Percentiles rank a stretch among this genome's conserved stretches.
phyloP scores from a whole-genome alignment of 1,139 yeast genomes.

The Candida buenavistaensis region DNA sequence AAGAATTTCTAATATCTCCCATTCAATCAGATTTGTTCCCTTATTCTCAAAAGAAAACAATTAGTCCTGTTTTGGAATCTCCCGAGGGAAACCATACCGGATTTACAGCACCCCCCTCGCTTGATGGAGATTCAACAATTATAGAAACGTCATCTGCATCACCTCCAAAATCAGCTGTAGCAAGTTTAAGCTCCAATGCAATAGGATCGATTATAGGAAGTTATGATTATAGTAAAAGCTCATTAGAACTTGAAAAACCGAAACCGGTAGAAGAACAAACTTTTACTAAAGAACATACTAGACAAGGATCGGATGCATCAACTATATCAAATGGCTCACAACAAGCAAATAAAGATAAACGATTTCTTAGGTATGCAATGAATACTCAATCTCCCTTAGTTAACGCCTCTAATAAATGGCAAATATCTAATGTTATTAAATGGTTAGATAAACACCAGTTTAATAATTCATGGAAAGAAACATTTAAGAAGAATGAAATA shows the following conservation, averaged over 20 bases:
- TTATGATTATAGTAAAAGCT: constrained; percentile 29
- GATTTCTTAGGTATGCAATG: constrained; percentile 50
- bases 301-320: constrained; percentile 42
- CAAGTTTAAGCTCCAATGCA: constrained; percentile 15
- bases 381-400: constrained; percentile 30
- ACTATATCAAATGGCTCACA: constrained; percentile 32
- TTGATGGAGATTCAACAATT: constrained; percentile 10
- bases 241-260: constrained; percentile 13
- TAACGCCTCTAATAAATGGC: constrained; percentile 51
- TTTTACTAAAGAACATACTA: constrained; percentile 21
- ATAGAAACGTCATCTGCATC: constrained; percentile 9
- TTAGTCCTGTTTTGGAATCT: constrained; percentile 16
- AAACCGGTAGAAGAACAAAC: constrained; percentile 1
- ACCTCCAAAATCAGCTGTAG: constrained; percentile 13
- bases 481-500: constrained; percentile 59
- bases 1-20: constrained; percentile 25
- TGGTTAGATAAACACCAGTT: constrained; percentile 74
- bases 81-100: constrained; percentile 6
- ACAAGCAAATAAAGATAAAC: constrained; percentile 35
- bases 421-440: constrained; percentile 56
- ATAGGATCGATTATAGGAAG: constrained; percentile 34
- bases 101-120: too few species aligned
- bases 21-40: constrained; percentile 12
- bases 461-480: constrained; percentile 69
- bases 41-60: constrained; percentile 5